Evolutionary conservation across 1,139 yeast genomes (phyloP), one percentile per base, ranked within the genome.

Genomic region (Geotrichum europaeum): DNA sequence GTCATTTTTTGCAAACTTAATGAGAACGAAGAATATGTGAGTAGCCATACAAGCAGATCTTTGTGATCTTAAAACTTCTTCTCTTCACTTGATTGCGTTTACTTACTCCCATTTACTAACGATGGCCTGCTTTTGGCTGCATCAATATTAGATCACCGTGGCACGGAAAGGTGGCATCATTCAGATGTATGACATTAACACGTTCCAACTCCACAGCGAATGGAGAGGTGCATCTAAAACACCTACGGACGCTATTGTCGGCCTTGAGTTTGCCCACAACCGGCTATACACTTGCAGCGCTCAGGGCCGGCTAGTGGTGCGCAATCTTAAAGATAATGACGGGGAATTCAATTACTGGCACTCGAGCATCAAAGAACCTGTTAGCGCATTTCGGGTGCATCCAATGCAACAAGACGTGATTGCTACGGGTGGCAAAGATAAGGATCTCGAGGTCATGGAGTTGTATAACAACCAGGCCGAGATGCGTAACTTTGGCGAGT

Each of bases 381-480:
- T 81, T 1, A 71, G 77, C 20, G 72, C 75, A 49, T 69, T 79
- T 45, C 70, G 74, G 45, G 61, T 70, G 51, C 77, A 74, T 62
- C 76, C 76, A 2, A 57, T 51, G 1, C 70, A 71, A 51, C 64
- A 67, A 7, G 70, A 71, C 12, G 63, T 72, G 15, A 69, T 79
- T 3, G 78, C 77, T 0, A 70, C 75, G 56, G 81, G 81, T 2
- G 83, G 84, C 5, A 79, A 77, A 64, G 77, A 78, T 60, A 74
- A 75, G 56, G 81, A 77, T 43, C 67, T 80, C 24, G 78, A 76
- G 51, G 62, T 73, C 40, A 36, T 65, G 30, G 65, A 64, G 54
- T 54, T 66, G 57, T 50, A 60, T 60, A 13, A 40, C 20, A 43
- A 51, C 24, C 55, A 43, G 54, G 51, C 36, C n/a, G 58, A 32